Evolutionary conservation across 441 rosid species (phyloP).

Genomic region (Daphne laureola): DNA sequence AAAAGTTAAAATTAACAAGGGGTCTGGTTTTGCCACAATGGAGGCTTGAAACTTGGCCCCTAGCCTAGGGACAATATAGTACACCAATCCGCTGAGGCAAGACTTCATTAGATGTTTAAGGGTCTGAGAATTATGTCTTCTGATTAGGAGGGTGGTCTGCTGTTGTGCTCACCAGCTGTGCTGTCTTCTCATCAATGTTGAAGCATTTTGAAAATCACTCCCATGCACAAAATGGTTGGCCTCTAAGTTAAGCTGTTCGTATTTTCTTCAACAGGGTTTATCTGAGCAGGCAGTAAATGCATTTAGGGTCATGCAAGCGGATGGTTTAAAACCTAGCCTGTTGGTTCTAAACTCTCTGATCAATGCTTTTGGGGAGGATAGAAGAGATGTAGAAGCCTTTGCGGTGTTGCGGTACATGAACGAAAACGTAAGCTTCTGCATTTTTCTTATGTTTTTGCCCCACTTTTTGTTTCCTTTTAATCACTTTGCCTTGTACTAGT

Average conservation of each 20-base stretch:
- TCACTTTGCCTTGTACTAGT: slow-evolving; percentile 10
- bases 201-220: not conserved
- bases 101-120: too few species aligned
- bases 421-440: slow-evolving; percentile 51
- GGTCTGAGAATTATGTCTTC: too few species aligned
- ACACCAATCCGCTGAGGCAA: too few species aligned
- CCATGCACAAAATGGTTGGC: slow-evolving; percentile 5
- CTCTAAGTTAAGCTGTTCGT: slow-evolving; percentile 4
- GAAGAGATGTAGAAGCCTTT: slow-evolving; percentile 94
- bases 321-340: slow-evolving; percentile 80
- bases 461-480: not conserved
- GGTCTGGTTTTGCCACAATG: too few species aligned
- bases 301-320: slow-evolving; percentile 76
- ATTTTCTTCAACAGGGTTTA: slow-evolving; percentile 55
- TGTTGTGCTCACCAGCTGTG: not conserved
- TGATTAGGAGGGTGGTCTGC: too few species aligned
- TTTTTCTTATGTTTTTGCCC: slow-evolving; percentile 1
- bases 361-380: slow-evolving; percentile 95
- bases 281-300: slow-evolving; percentile 89
- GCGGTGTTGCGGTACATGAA: slow-evolving; percentile 91
- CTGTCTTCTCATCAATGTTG: not conserved
- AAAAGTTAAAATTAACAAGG: too few species aligned
- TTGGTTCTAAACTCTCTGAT: slow-evolving; percentile 89
- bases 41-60: too few species aligned
- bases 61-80: too few species aligned